Conservation (phyloP, 805 yeast species). For the Tetrapisispora nanseiensis region DNA sequence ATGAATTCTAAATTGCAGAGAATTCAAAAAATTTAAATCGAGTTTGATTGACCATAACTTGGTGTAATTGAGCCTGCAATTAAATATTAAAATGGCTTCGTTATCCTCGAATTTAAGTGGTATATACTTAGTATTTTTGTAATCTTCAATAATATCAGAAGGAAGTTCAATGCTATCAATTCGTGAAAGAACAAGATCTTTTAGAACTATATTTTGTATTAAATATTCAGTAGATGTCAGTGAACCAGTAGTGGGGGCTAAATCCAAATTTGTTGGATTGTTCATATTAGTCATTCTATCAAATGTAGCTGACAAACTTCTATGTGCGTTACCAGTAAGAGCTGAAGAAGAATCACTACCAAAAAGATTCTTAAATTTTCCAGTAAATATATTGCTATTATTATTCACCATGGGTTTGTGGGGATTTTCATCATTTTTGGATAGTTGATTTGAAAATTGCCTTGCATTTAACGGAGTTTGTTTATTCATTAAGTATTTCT, state of each 20-base stretch:
- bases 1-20: conserved; percentile 20
- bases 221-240: conserved; percentile 9
- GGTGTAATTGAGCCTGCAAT: conserved; percentile 34
- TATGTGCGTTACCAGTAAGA: conserved; percentile 5
- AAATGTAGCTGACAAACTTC: conserved; percentile 25
- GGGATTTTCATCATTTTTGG: not conserved
- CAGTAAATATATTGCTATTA: not conserved
- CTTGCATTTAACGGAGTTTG: not conserved
- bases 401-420: not conserved
- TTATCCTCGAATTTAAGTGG: conserved; percentile 36
- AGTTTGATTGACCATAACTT: conserved; percentile 38
- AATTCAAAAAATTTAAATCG: conserved; percentile 18
- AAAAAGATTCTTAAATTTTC: not conserved
- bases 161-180: conserved; percentile 36
- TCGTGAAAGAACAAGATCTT: conserved; percentile 63
- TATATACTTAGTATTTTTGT: conserved; percentile 12
- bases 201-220: conserved; percentile 35
- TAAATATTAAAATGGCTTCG: conserved; percentile 53
- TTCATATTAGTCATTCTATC: conserved; percentile 20
- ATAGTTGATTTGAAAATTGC: not conserved
- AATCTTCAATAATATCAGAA: conserved; percentile 29
- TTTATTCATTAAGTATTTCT: not conserved
- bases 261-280: conserved; percentile 18
- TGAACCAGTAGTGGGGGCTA: conserved; percentile 17
- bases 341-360: not conserved